Evolutionary conservation across 2,329 filamentous ascomycete genomes (phyloP), one percentile per base, ranked within the genome.

Genomic region (Hymenoscyphus occultus): DNA sequence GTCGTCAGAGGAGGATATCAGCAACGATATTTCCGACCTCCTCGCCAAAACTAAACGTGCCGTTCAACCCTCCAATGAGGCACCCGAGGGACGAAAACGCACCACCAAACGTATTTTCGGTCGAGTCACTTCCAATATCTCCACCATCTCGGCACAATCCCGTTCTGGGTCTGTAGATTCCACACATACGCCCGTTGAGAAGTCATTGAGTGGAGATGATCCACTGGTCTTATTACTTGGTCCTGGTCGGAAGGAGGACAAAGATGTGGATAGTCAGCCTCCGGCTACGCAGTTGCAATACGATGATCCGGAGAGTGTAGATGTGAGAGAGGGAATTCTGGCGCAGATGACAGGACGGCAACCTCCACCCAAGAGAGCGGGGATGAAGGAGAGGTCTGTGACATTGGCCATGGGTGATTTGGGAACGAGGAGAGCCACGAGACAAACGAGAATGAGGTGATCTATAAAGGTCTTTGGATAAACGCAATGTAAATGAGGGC

Each of bases 71-170:
- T 42, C 63, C 7, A 64, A 56, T 2, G 69, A 73, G 35, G 16
- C 61, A 5, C 13, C 65, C 3, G 78, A 80, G 48, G 62, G 60
- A 10, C 67, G 72, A 19, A 69, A 69, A 64, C 70, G 65, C 65
- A 69, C 69, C 62, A 62, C 61, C 39, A 68, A 66, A 56, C 67
- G 66, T 51, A 82, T 88, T 64, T 77, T 88, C 2, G 86, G 86
- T 5, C 82, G 86, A 12, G 86, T 84, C 2, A 75, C 83, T 35
- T 86, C 84, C 76, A 87, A 86, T 71, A 80, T 80, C 2, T 87
- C 84, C 2, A 81, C 80, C 0, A 78, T 78, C 5, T 85, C 77
- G 61, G 78, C 75, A 56, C 81, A 67, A 22, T 74, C 74, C 1
- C 69, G 70, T 6, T 73, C 73, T 5, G 74, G 72, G 9, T 75